Base-by-base conservation (phyloP, 31 red algal genomes). In the Endocladia muricata region DNA sequence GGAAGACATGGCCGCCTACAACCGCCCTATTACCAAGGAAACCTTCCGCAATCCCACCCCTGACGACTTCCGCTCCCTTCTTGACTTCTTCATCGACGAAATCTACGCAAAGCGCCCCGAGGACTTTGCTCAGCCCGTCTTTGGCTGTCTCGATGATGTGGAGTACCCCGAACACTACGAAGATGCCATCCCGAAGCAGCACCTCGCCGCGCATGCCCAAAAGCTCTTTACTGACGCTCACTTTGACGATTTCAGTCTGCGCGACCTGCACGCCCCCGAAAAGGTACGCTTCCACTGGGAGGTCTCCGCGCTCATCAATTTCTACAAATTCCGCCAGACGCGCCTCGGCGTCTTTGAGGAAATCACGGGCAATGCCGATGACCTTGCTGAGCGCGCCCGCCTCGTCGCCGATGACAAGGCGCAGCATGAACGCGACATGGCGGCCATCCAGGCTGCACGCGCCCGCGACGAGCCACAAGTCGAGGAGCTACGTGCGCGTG, bases 81-180 rank as follows among this genome's bases (percentile, higher is more conserved):
- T 71, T 25, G 65, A 64, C 32, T 78, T 72, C 37, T 88, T 78
- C 65, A 79, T 78, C 3, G 43, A 47, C 48, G 66, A 88, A 64
- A 59, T 88, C 3, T 74, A 73, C 41, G 58, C 41, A 17, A 92
- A 83, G 42, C 68, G 71, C 40, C 31, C 68, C 19, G 88, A 92
- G 15, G 88, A 92, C 40, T 57, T 92, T 33, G 71, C 70, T 21
- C 88, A 92, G 69, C 88, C 88, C 4, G 71, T 58, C 13, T 92
- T 92, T 41, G 78, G 61, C 37, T 69, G 73, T 48, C 69, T 83
- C 52, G 88, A 92, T 23, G 41, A 69, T 2, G 49, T 92, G 0
- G 81, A 82, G 19, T 59, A 85, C 60, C 79, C 79, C 15, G 88
- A 92, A 58, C 61, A 85, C 1, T 83, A 79, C 63, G 88, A 92